Evolutionary conservation across 805 yeast species (phyloP).

Genomic region (Metschnikowia chrysomelidarum): DNA sequence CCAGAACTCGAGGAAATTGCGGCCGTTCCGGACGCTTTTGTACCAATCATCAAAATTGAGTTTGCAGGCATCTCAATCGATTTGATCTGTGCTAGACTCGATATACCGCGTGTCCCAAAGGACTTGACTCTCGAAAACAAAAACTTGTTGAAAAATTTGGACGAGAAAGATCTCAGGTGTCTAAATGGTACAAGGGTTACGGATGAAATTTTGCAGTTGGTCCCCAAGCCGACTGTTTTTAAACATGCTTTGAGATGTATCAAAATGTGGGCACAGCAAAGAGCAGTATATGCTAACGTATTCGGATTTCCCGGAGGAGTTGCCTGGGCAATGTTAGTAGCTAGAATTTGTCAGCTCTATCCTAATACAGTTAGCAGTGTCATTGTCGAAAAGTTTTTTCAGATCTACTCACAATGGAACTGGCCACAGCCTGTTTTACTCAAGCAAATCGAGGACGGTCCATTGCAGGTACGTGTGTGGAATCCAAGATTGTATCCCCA

Average conservation of each 20-base stretch:
- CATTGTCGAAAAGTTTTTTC: slow-evolving; percentile 85
- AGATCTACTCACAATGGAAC: slow-evolving; percentile 83
- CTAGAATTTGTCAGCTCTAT: slow-evolving; percentile 92
- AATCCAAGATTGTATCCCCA: slow-evolving; percentile 88
- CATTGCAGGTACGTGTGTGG: slow-evolving; percentile 94
- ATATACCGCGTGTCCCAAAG: slow-evolving; percentile 78
- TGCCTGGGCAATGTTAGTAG: slow-evolving; percentile 99
- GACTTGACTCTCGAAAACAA: slow-evolving; percentile 79
- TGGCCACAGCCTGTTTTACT: slow-evolving; percentile 98
- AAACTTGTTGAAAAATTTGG: slow-evolving; percentile 79
- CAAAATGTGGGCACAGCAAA: slow-evolving; percentile 93
- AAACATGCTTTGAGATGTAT: slow-evolving; percentile 90
- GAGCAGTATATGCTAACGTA: slow-evolving; percentile 92
- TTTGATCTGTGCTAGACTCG: slow-evolving; percentile 79
- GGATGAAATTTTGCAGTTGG: slow-evolving; percentile 84
- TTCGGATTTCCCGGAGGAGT: slow-evolving; percentile 99
- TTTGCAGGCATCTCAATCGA: slow-evolving; percentile 92
- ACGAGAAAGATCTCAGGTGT: slow-evolving; percentile 86
- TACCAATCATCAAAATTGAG: slow-evolving; percentile 91
- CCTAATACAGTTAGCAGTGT: slow-evolving; percentile 96
- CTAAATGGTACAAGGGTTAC: slow-evolving; percentile 97
- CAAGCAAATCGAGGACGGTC: slow-evolving; percentile 95
- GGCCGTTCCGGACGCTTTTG: slow-evolving; percentile 94
- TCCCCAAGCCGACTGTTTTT: slow-evolving; percentile 91
- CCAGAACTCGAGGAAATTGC: slow-evolving; percentile 88